Evolutionary conservation across 208 protist genomes (phyloP), one percentile per base, ranked within the genome.

Genomic region (Acanthamoeba lenticulata): DNA sequence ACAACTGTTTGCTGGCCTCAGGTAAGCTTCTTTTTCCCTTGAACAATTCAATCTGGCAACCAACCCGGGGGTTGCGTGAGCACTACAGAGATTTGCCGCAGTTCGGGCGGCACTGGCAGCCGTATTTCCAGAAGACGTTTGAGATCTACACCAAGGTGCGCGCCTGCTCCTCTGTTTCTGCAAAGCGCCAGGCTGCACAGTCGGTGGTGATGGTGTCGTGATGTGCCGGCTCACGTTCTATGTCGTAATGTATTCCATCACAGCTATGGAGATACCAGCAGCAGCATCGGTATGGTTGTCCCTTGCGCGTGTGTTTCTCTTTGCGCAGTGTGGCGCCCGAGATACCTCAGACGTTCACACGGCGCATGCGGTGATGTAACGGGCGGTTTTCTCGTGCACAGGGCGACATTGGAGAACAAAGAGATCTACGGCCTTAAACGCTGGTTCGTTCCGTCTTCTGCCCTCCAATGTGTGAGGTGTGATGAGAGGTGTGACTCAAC

Each of bases 221-320:
- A n/a, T 72, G 62, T 72, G 5, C 32, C 21, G 6, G 32, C 21
- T 36, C 29, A n/a, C 21, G 2, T 44, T 44, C 29, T 74, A 29
- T 38, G 19, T 11, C 52, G 52, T 62, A 62, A 62, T 24, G 24
- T 24, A 62, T 24, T 77, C 19, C 2, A 7, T 38, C 11, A 47
- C 34, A 94, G 83, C 27, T 97, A 15, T 97, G 96, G 96, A 94
- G 95, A 92, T 95, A 92, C 72, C 96, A 97, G 94, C 96, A 96
- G 93, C 42, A 94, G 79, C 94, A 96, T 72, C 38, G 95, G 90
- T 62, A 52, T 19, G 74, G 9, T 60, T 60, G 47, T 15, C 47
- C 1, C 17, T 60, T 4, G 52, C 27, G 52, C 52, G 52, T 52
- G 52, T 24, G 52, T n/a, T 49, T 27, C 77, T 44, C 77, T 36